Percentiles rank a stretch among this genome's conserved stretches.
Conservation (phyloP, 2,329 filamentous ascomycete genomes). For the Byssoonygena ceratinophila region DNA sequence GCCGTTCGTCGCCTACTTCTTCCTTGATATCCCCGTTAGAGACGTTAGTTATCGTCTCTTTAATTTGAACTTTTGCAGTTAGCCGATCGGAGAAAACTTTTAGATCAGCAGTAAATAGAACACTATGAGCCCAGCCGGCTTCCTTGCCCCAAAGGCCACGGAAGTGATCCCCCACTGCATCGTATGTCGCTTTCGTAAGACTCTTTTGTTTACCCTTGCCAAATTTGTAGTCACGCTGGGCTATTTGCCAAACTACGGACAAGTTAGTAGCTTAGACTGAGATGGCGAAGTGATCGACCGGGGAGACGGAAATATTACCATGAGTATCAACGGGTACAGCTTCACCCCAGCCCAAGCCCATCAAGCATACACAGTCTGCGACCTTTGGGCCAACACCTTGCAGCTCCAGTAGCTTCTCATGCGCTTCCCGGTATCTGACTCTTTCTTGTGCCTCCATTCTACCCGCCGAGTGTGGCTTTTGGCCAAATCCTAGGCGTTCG, state of each 20-base stretch:
- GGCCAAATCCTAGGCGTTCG: conserved; percentile 52
- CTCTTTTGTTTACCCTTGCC: conserved; percentile 72
- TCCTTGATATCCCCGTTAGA: conserved; percentile 3
- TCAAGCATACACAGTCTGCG: conserved; percentile 88
- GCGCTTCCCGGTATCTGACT: conserved; percentile 65
- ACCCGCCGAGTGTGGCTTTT: conserved; percentile 35
- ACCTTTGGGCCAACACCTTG: conserved; percentile 94
- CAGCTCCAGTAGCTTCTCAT: conserved; percentile 65
- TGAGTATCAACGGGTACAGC: conserved; percentile 95
- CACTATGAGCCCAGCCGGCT: conserved; percentile 95
- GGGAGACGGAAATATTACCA: conserved; percentile 29
- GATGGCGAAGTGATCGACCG: conserved; percentile 9
- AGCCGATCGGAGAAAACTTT: conserved; percentile 66
- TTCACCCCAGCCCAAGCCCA: conserved; percentile 93
- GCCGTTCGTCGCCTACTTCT: neutral
- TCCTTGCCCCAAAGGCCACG: conserved; percentile 81
- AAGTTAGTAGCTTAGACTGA: conserved; percentile 3
- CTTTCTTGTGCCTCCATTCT: conserved; percentile 43
- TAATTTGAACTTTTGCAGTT: conserved; percentile 29
- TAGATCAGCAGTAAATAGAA: conserved; percentile 88
- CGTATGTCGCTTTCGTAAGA: conserved; percentile 77
- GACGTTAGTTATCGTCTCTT: conserved; percentile 16
- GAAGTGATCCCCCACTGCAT: conserved; percentile 84
- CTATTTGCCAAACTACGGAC: conserved; percentile 79
- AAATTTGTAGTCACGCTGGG: conserved; percentile 89